Evolutionary conservation across 331 rosid species (phyloP).

Genomic region (Quercus tomentella): DNA sequence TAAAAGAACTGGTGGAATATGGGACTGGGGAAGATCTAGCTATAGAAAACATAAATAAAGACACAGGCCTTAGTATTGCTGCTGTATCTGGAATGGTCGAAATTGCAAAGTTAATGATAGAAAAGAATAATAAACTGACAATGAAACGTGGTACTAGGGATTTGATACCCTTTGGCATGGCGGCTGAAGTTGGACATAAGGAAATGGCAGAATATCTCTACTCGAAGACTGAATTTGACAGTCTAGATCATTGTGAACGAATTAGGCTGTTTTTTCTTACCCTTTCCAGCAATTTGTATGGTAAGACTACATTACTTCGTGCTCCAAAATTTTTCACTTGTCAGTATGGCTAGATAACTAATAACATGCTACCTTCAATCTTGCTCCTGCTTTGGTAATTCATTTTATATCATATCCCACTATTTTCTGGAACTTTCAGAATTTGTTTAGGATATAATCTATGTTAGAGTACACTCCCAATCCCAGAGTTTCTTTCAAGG

Average conservation of each 20-base stretch:
- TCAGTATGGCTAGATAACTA: no score
- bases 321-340: no score
- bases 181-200: background rate
- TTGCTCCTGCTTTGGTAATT: no score
- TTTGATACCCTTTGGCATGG: background rate
- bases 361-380: no score
- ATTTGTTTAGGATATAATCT: no score
- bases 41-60: background rate
- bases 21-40: background rate
- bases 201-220: background rate
- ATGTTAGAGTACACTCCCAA: no score
- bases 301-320: background rate
- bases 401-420: no score
- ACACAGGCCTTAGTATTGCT: conserved; percentile 1
- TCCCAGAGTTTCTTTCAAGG: no score
- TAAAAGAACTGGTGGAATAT: background rate
- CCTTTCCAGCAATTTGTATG: background rate
- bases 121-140: background rate
- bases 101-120: background rate
- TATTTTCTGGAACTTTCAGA: no score
- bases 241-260: background rate
- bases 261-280: background rate
- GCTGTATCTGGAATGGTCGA: background rate
- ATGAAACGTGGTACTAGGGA: background rate
- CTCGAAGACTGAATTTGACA: background rate